Evolutionary conservation across 2,329 filamentous ascomycete species (phyloP).

Genomic region (Fonsecaea pedrosoi): DNA sequence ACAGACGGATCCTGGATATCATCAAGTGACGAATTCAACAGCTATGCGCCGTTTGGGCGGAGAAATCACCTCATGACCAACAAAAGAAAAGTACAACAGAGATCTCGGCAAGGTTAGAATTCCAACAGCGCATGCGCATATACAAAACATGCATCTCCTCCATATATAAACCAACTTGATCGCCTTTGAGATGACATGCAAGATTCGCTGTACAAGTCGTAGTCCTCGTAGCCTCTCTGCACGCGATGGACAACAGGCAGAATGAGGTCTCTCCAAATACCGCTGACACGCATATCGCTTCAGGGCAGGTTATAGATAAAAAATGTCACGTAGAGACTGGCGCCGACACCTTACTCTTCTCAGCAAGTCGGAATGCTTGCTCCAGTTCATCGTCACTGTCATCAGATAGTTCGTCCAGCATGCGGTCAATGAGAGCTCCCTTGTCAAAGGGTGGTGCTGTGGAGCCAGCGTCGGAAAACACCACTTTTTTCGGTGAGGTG

Average conservation of each 20-base stretch:
- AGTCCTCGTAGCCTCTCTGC: constrained; percentile 30
- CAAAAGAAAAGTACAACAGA: not conserved
- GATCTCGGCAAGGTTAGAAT: not conserved
- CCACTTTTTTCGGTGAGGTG: constrained; percentile 38
- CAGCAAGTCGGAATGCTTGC: constrained; percentile 34
- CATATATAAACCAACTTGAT: constrained; percentile 1
- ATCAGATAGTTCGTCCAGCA: constrained; percentile 42
- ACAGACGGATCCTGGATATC: not conserved
- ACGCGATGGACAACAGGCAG: constrained; percentile 1
- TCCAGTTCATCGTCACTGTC: constrained; percentile 42
- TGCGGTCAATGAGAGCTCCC: constrained; percentile 42
- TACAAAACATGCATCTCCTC: constrained; percentile 4
- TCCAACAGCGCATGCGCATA: not conserved
- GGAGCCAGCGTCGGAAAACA: constrained; percentile 34
- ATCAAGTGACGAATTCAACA: not conserved
- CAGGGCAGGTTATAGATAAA: constrained; percentile 4
- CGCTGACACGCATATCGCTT: not conserved
- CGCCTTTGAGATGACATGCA: constrained; percentile 17
- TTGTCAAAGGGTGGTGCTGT: constrained; percentile 30
- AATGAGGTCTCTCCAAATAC: constrained; percentile 16
- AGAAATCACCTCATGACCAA: constrained; percentile 4
- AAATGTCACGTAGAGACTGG: constrained; percentile 23
- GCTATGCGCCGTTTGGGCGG: not conserved
- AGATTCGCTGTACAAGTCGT: constrained; percentile 29
- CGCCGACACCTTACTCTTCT: constrained; percentile 28